Evolutionary conservation across 1,284 basidiomycete species (phyloP).

Genomic region (Irpex rosettiformis): DNA sequence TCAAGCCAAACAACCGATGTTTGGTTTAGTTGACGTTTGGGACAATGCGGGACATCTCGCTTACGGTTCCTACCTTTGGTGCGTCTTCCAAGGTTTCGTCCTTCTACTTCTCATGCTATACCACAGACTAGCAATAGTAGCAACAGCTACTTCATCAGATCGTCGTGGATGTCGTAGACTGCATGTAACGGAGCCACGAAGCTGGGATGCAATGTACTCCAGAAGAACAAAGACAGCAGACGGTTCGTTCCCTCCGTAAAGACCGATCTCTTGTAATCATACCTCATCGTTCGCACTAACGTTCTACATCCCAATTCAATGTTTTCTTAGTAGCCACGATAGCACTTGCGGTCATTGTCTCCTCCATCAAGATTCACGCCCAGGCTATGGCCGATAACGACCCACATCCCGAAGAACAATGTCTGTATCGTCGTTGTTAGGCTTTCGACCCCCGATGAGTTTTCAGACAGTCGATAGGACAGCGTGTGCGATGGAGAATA

Average conservation of each 20-base stretch:
- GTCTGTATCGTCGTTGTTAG: neutral
- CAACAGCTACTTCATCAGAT: neutral
- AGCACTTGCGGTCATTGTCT: neutral
- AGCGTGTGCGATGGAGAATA: neutral
- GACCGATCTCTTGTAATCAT: neutral
- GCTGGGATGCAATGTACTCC: slow-evolving; percentile 1
- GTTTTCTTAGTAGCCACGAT: neutral
- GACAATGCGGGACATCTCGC: neutral
- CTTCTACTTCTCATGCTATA: neutral
- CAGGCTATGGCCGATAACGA: neutral
- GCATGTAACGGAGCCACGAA: neutral
- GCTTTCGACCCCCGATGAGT: neutral
- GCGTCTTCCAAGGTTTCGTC: neutral
- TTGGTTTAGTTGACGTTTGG: neutral
- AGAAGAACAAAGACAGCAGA: slow-evolving; percentile 1
- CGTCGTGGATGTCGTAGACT: neutral
- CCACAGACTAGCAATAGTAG: neutral
- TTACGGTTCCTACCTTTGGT: neutral
- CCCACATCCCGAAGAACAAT: neutral
- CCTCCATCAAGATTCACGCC: neutral
- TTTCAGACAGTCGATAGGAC: neutral
- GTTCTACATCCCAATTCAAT: neutral
- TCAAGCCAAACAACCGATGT: neutral
- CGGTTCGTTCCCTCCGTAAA: neutral
- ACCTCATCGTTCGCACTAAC: neutral